These are phyloP conservation scores for Pugionium cornutum DNA, from an alignment of 345 rosid genomes.

Conservation along the genomic window DNA sequence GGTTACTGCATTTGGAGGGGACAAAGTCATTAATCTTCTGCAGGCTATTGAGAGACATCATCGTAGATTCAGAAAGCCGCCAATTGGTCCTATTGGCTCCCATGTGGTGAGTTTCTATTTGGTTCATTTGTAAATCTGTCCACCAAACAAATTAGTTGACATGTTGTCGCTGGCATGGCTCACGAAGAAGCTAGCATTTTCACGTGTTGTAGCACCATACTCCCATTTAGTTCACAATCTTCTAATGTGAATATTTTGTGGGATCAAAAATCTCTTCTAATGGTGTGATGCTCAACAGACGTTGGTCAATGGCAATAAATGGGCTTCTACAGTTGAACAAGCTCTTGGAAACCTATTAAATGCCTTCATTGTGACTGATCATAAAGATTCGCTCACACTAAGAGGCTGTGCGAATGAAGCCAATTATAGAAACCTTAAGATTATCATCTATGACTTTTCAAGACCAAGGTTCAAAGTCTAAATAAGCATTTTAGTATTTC, in stretches of 20 bases:
- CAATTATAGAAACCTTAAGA: conserved; percentile 61
- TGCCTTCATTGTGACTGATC: conserved; percentile 91
- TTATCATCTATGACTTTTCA: conserved; percentile 81
- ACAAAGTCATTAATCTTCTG: conserved; percentile 70
- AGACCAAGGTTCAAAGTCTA: conserved; percentile 66
- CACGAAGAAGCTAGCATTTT: conserved; percentile 13
- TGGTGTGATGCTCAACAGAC: conserved; percentile 50
- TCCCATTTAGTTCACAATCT: not conserved
- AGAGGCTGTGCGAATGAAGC: conserved; percentile 76
- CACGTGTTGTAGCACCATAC: not conserved
- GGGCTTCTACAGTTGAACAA: conserved; percentile 92
- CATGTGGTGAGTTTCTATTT: conserved; percentile 70
- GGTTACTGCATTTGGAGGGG: conserved; percentile 99
- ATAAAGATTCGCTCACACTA: conserved; percentile 66
- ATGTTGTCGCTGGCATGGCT: conserved; percentile 10
- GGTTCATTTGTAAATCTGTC: conserved; percentile 18
- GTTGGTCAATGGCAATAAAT: conserved; percentile 66
- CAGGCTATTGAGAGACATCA: conserved; percentile 70
- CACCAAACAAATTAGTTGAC: conserved; percentile 14
- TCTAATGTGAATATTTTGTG: conserved; percentile 9
- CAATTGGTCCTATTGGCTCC: conserved; percentile 96
- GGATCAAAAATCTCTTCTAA: conserved; percentile 13
- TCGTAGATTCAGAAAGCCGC: conserved; percentile 61
- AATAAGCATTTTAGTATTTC: conserved; percentile 6
- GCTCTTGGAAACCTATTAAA: conserved; percentile 83